Conservation (phyloP, 2,329 filamentous ascomycete species). For the Pseudogymnoascus sp. region DNA sequence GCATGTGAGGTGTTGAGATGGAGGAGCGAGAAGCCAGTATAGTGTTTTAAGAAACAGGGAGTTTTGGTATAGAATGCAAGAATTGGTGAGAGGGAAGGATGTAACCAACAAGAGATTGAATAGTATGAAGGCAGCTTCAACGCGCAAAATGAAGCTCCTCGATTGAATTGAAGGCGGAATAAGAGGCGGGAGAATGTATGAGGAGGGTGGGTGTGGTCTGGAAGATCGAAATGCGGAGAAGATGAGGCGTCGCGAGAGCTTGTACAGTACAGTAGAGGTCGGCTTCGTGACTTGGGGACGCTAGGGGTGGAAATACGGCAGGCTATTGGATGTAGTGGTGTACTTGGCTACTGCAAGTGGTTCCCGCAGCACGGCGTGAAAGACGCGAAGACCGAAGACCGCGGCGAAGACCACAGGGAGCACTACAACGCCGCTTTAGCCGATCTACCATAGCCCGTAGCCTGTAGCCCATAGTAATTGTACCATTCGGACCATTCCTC, state of each 20-base stretch:
- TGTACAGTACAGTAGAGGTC: background rate
- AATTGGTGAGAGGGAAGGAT: constrained; percentile 9
- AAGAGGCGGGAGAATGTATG: background rate
- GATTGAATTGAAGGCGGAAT: constrained; percentile 2
- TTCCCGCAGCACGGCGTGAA: background rate
- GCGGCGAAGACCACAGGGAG: background rate
- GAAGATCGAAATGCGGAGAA: constrained; percentile 9
- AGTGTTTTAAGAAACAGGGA: background rate
- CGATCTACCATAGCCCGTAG: no score
- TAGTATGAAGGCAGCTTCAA: constrained; percentile 7
- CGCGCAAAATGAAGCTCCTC: background rate
- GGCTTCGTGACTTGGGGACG: background rate
- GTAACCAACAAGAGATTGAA: constrained; percentile 8
- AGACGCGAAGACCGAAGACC: background rate
- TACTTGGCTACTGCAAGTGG: background rate
- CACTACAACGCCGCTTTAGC: background rate
- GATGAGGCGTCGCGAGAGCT: constrained; percentile 3
- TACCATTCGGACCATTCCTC: background rate
- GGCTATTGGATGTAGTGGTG: background rate
- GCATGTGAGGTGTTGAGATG: constrained; percentile 8
- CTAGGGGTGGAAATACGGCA: background rate
- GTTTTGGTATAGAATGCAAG: constrained; percentile 4
- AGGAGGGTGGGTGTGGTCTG: background rate
- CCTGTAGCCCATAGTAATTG: no score
- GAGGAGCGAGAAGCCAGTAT: constrained; percentile 5